Conservation (phyloP, 176 grass and related monocot genomes). For the Paspalum vaginatum region DNA sequence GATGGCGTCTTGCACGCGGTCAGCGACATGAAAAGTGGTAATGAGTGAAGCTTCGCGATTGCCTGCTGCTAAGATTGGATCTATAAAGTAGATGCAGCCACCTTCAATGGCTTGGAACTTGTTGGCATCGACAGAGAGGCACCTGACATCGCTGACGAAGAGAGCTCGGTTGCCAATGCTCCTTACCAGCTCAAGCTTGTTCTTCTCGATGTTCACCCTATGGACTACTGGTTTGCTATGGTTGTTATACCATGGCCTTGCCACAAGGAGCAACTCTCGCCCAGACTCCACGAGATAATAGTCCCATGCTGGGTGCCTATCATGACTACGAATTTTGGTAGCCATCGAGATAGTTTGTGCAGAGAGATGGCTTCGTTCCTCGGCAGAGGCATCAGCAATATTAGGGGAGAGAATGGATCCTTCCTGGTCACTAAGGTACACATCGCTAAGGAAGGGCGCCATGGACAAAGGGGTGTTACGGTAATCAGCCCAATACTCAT, state of each 20-base stretch:
- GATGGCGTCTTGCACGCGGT: neutral
- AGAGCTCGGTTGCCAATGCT: neutral
- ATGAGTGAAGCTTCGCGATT: neutral
- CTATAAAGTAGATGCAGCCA: neutral
- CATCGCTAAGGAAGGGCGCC: neutral
- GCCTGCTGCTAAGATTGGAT: neutral
- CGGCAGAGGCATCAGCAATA: accelerated
- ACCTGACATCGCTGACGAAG: neutral
- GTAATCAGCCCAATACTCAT: neutral
- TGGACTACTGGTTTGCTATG: neutral
- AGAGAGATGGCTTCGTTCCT: neutral
- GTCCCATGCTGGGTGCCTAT: neutral
- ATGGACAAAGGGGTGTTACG: neutral
- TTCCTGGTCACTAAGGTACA: neutral
- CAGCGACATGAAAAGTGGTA: neutral
- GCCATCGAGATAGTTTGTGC: neutral
- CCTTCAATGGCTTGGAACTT: neutral
- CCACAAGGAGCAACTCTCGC: conserved; percentile 1
- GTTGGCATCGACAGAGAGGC: neutral
- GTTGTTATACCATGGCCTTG: neutral
- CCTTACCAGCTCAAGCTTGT: neutral
- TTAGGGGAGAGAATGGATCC: neutral
- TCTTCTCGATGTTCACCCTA: neutral
- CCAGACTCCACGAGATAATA: neutral
- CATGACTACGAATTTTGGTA: neutral